Evolutionary conservation across 2,329 filamentous ascomycete species (phyloP).

Genomic region (Sphaerulina vaccinii): DNA sequence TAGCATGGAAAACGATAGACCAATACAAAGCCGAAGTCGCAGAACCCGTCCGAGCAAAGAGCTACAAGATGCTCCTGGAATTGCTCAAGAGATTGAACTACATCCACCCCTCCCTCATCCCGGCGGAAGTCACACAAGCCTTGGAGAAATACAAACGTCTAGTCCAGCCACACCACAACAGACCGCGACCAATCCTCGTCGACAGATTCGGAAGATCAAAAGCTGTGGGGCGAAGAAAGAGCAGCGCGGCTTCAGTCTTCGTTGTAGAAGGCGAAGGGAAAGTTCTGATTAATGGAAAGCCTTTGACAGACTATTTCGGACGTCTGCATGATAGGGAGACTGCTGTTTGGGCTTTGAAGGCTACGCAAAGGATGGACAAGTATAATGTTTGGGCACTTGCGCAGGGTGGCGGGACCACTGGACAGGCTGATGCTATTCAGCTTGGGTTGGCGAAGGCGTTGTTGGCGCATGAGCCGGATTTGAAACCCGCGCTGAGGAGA

Average conservation of each 20-base stretch:
- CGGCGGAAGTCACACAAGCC: conserved; percentile 63
- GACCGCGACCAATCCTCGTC: conserved; percentile 61
- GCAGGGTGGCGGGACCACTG: conserved; percentile 84
- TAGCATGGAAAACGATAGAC: conserved; percentile 76
- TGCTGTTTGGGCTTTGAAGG: conserved; percentile 84
- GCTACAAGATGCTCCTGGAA: conserved; percentile 74
- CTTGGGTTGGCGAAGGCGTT: conserved; percentile 85
- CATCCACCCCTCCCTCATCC: conserved; percentile 77
- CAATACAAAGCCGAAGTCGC: conserved; percentile 72
- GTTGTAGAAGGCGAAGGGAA: conserved; percentile 92
- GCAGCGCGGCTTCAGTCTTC: conserved; percentile 78
- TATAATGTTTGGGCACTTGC: conserved; percentile 94
- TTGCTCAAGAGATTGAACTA: conserved; percentile 78
- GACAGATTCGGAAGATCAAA: conserved; percentile 76
- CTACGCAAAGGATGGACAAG: conserved; percentile 81
- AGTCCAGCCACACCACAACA: conserved; percentile 68
- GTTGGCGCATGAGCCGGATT: conserved; percentile 82
- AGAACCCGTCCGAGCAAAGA: conserved; percentile 71
- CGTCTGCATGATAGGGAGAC: conserved; percentile 92
- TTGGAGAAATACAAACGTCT: conserved; percentile 71
- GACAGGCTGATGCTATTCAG: conserved; percentile 92
- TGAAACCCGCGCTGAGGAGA: conserved; percentile 84
- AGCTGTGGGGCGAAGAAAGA: conserved; percentile 83
- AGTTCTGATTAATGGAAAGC: conserved; percentile 84
- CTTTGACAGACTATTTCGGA: conserved; percentile 76